Conservation (phyloP, 108 stramenopile species). For the Fistulifera pelliculosa region DNA sequence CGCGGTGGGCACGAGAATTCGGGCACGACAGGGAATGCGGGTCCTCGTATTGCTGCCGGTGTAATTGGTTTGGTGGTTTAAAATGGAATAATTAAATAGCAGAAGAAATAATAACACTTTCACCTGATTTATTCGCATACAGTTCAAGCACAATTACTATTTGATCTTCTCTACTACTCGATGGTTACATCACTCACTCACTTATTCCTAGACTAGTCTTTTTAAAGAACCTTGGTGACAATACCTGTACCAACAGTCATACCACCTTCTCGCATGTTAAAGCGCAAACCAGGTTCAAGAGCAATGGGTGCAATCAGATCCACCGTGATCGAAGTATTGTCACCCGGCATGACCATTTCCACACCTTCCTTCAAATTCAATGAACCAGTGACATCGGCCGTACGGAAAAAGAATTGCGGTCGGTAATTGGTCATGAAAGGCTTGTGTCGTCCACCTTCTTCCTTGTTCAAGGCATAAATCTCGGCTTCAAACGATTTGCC, state of each 20-base stretch:
- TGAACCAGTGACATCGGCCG: constrained; percentile 96
- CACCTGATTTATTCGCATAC: too few species aligned
- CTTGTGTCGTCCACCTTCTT: constrained; percentile 99
- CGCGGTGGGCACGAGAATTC: constrained; percentile 86
- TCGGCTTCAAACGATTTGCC: constrained; percentile 93
- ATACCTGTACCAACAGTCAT: constrained; percentile 98
- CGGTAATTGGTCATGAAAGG: constrained; percentile 98
- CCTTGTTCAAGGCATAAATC: constrained; percentile 93
- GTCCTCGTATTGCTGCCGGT: constrained; percentile 78
- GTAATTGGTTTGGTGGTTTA: constrained; percentile 74
- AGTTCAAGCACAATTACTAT: too few species aligned
- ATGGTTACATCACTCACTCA: too few species aligned
- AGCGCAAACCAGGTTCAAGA: constrained; percentile 89
- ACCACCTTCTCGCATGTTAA: constrained; percentile 98
- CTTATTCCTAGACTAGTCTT: too few species aligned
- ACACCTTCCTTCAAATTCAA: constrained; percentile 82
- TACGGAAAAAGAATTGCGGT: constrained; percentile 99
- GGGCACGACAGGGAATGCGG: constrained; percentile 81
- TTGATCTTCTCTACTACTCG: too few species aligned
- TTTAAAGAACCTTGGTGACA: constrained; percentile 82
- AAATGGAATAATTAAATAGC: too few species aligned
- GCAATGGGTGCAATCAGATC: constrained; percentile 91
- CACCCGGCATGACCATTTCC: constrained; percentile 99
- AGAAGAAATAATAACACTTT: too few species aligned
- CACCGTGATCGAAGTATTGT: constrained; percentile 91